These are phyloP conservation scores for Xylaria intraflava DNA, from an alignment of 495 filamentous ascomycete genomes.

Conservation along the genomic window DNA sequence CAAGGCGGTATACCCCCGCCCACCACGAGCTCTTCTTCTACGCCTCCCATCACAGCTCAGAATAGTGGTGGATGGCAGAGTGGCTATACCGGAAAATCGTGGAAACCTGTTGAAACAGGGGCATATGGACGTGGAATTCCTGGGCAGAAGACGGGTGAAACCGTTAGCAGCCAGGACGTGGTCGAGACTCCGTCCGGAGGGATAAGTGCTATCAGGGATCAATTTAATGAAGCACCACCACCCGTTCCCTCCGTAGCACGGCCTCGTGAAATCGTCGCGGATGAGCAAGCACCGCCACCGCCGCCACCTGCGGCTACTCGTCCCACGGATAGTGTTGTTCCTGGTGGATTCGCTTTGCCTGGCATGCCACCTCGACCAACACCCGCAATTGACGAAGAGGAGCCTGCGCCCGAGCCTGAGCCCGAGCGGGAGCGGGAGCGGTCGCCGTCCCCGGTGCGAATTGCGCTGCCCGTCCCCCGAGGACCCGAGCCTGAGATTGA, in stretches of 20 bases:
- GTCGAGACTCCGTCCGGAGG: constrained; percentile 44
- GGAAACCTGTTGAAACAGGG: constrained; percentile 73
- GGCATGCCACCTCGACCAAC: constrained; percentile 59
- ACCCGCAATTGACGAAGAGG: constrained; percentile 46
- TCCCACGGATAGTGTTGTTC: constrained; percentile 31
- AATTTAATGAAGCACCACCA: constrained; percentile 62
- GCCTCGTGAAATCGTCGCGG: constrained; percentile 23
- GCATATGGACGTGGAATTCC: constrained; percentile 57
- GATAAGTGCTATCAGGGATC: constrained; percentile 66
- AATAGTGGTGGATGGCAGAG: constrained; percentile 76
- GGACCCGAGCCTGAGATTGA: constrained; percentile 47
- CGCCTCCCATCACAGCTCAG: constrained; percentile 56
- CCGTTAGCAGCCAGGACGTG: constrained; percentile 33
- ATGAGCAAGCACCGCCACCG: constrained; percentile 42
- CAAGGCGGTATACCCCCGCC: constrained; percentile 53
- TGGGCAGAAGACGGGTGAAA: constrained; percentile 54
- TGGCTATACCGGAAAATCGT: constrained; percentile 78
- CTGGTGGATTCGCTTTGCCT: constrained; percentile 67
- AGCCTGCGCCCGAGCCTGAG: neutral
- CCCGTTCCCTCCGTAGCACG: constrained; percentile 49
- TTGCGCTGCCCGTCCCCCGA: constrained; percentile 80
- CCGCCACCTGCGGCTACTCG: constrained; percentile 55
- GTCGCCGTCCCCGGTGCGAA: constrained; percentile 68
- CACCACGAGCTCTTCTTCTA: constrained; percentile 28
- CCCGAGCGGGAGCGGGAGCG: constrained; percentile 29